Base-by-base conservation (phyloP, 1,284 basidiomycete species). In the Trichosporon coremiiforme region DNA sequence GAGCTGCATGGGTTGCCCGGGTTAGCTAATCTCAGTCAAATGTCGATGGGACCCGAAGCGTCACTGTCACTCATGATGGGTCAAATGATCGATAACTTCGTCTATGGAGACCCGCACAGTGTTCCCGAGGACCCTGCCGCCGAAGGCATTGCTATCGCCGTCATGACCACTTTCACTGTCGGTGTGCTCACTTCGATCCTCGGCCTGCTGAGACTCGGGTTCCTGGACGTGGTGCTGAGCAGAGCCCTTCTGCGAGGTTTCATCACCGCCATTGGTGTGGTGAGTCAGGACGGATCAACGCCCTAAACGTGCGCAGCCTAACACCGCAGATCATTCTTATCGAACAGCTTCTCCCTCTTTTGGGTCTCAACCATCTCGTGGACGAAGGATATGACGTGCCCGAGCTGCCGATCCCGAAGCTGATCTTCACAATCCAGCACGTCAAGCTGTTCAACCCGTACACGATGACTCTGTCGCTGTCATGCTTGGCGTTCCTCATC, bases 141-240 rank as follows among this genome's bases (percentile, higher is more conserved):
- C 0, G 87, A 90, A 65, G 85, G 85, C 17, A 75, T 91, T 2
- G 89, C 88, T 29, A 79, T 93, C 12, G 87, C 88, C 4, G 72
- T 82, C 31, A 87, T 92, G 12, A 90, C 94, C 67, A 92, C 92
- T 0, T 87, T 95, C 66, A 92, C 95, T 85, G 90, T 90, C 70
- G 94, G 94, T n/a, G 76, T 95, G 33, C 91, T 98, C 75, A 91
- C 93, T 0, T 93, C 93, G 75, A 80, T 91, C 10, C 87, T 98
- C 38, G 95, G 95, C 6, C 88, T 97, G 71, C 90, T 96, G 77
- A 88, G 94, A 20, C 86, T 98, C 0, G 95, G 95, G 0, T 98
- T 98, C 83, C 89, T 98, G 66, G 95, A 98, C 80, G 95, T 97
- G 17, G 91, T 98, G 2, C 87, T 98, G n/a, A 93, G 91, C 73